Conservation (phyloP, 805 yeast species). For the Ascoidea tarda region DNA sequence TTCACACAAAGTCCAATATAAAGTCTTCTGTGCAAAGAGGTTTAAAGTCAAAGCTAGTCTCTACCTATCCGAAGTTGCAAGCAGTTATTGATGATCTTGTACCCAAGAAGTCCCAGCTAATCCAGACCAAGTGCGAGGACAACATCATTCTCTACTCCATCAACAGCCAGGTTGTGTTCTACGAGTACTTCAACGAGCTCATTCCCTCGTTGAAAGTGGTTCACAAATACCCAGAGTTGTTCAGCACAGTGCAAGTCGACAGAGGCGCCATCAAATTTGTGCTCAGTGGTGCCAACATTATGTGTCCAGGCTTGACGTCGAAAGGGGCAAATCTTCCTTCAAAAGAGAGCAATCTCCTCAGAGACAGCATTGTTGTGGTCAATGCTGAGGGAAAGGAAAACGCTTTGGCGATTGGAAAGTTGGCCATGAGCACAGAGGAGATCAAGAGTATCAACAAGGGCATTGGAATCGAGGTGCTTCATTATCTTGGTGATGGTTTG, state of each 20-base stretch:
- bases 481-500: conserved; percentile 81
- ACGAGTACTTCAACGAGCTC: conserved; percentile 69
- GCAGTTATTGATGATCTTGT: conserved; percentile 65
- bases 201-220: conserved; percentile 65
- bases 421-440: conserved; percentile 80
- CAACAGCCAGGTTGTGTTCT: conserved; percentile 61
- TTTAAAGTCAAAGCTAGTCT: conserved; percentile 59
- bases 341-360: conserved; percentile 39
- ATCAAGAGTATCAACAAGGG: conserved; percentile 76
- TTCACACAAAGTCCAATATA: conserved; percentile 81
- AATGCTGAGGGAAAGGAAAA: conserved; percentile 88
- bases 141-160: conserved; percentile 65
- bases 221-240: conserved; percentile 70
- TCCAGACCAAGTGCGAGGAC: conserved; percentile 78
- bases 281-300: conserved; percentile 88
- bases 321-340: conserved; percentile 77
- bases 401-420: conserved; percentile 83
- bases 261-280: conserved; percentile 95
- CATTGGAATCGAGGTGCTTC: conserved; percentile 74
- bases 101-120: conserved; percentile 80
- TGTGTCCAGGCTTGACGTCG: conserved; percentile 92
- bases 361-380: conserved; percentile 63
- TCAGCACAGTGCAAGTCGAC: conserved; percentile 83
- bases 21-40: conserved; percentile 91
- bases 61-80: conserved; percentile 64